Evolutionary conservation across 2,329 filamentous ascomycete genomes (phyloP), one percentile per base, ranked within the genome.

Genomic region (Fusarium citri): DNA sequence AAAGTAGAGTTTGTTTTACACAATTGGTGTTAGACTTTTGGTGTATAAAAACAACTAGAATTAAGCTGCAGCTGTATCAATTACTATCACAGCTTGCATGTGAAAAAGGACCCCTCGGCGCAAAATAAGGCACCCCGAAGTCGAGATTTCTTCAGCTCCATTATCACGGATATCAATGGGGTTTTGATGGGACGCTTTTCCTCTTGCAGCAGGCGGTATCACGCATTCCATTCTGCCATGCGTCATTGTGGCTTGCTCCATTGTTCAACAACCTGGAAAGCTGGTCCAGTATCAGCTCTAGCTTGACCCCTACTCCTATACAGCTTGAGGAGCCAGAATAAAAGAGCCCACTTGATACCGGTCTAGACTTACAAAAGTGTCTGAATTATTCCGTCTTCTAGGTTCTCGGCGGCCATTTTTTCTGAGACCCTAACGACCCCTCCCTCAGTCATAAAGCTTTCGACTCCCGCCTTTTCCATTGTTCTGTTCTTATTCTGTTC

Each of bases 191-290:
- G 74, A 49, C 67, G 71, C 74, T 73, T 74, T 61, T 7, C 74
- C 53, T 1, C 28, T 67, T 68, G 8, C 10, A 64, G 74, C 46
- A 76, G 66, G 74, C 74, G 74, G 74, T 76, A 64, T 69, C 60
- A 22, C 31, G n/a, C 18, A 51, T 58, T 55, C 50, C 62, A 66
- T 76, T 73, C 69, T 74, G 71, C 74, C 72, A 45, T 74, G 72
- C 74, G 74, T 76, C 74, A 76, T 75, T 64, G 74, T 73, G 72
- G 72, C 73, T 70, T 68, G 65, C 73, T 65, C 64, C 68, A 67
- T 65, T 68, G 72, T 76, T 76, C 73, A 76, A 76, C 73, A 76
- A 74, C 64, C 68, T 69, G 67, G 57, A 66, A 64, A 72, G 73
- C 68, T 75, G 62, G 56, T 61, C 55, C 53, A 62, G 59, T 40